Base-by-base conservation (phyloP, 768 basidiomycete species). In the Podaxis sp. region DNA sequence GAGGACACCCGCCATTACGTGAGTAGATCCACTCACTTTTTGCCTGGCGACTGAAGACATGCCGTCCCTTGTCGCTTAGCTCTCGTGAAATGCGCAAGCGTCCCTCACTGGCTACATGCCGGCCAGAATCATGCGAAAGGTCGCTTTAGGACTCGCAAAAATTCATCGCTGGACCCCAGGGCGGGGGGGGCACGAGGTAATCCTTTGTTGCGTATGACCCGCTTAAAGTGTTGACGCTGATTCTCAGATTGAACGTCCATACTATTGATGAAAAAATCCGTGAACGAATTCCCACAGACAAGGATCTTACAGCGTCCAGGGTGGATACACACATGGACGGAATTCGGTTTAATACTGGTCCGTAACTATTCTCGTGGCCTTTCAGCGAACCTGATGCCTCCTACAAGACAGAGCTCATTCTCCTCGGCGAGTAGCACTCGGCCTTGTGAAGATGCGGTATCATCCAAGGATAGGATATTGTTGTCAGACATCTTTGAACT, bases 151-250 rank as follows among this genome's bases (percentile, higher is more conserved):
- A 68, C 71, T 0, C 58, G 64, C 23, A 72, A 72, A 72, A 50
- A 72, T 72, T 25, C 71, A 72, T 51, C 68, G 71, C 7, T 72
- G 70, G 71, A 72, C 68, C 57, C 71, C 71, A 11, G n/a, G n/a
- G n/a, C n/a, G n/a, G 65, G 7, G 58, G 53, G 16, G 70, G 70
- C 25, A 70, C 69, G 1, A 71, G 66, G 71, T 72, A 23, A 48
- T 0, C 23, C 58, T 16, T 23, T 25, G 11, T n/a, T 16, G 2
- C n/a, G 11, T 38, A 4, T 16, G 6, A 14, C 7, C 37, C 4
- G 21, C 27, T 44, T 4, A 16, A 60, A 6, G 51, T 23, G 7
- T 23, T 59, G 10, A 51, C 13, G 21, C 16, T 16, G 4, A 32
- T n/a, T 36, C 1, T 44, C 42, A 72, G 71, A 44, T 40, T 68